Evolutionary conservation across 2,329 filamentous ascomycete genomes (phyloP), one percentile per base, ranked within the genome.

Genomic region (Ophiostoma tasmaniense): DNA sequence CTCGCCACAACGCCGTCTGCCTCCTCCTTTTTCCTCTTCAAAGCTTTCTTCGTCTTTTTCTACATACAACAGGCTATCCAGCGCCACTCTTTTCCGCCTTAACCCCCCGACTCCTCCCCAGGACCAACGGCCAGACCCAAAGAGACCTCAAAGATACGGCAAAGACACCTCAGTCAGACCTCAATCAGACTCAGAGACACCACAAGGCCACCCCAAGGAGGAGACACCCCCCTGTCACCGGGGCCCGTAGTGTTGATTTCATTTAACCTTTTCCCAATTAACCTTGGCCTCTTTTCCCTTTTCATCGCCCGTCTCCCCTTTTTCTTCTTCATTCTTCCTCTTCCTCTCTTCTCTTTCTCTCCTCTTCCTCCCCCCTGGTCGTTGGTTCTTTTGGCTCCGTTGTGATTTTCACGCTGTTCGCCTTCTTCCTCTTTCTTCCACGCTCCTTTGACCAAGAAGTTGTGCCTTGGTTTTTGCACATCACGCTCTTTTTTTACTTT

Each of bases 201-300:
- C 8, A 7, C 50, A 28, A 61, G 50, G 25, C 22, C 55, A 25
- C 55, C 55, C 55, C 25, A 61, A 30, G 52, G 55, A 61, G 55
- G 30, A 64, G 11, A 64, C 4, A 25, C 33, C 30, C 59, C 59
- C 61, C 33, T 64, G 67, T 68, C 67, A 28, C 22, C 42, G 6
- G 59, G 45, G 45, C 61, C 50, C 64, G 37, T 28, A 42, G 39
- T 52, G 35, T 61, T 66, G 39, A 30, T 55, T 65, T 70, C 66
- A 70, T 68, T 71, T 68, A 67, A 70, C 69, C 70, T 71, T 68
- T 25, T 66, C 68, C 62, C 52, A 59, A 69, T 71, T 52, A 20
- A 61, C 66, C 39, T 39, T 69, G 67, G 61, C 33, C 45, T 69
- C 64, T 39, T 66, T 68, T 67, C 66, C 62, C 50, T 67, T 33